Percentiles rank a stretch among this genome's conserved stretches.
phyloP scores from a whole-genome alignment of 2,329 filamentous ascomycete genomes.

The Epichloe sylvatica region DNA sequence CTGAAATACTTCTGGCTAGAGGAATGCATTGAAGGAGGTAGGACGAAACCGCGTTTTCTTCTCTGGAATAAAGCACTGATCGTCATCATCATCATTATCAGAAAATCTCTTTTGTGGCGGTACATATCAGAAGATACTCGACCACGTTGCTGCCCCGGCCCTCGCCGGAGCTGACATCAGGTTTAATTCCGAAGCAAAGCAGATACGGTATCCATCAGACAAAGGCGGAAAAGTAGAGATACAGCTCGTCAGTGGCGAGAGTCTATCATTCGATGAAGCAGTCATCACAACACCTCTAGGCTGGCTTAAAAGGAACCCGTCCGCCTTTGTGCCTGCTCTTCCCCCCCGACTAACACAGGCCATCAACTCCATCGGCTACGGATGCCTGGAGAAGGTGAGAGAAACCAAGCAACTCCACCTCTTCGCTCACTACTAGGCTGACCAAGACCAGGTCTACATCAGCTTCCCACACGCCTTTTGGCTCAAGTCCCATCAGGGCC shows the following conservation, averaged over 20 bases:
- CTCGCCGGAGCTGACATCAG: conserved; percentile 40
- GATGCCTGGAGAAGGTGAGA: conserved; percentile 53
- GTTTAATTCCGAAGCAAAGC: conserved; percentile 32
- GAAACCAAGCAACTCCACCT: neutral
- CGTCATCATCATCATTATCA: conserved; percentile 11
- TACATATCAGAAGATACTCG: conserved; percentile 45
- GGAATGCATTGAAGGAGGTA: conserved; percentile 60
- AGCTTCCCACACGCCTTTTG: conserved; percentile 68
- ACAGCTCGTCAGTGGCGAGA: conserved; percentile 29
- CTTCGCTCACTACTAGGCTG: neutral
- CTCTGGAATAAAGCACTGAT: no score
- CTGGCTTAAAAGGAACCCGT: conserved; percentile 47
- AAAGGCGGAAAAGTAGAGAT: conserved; percentile 24
- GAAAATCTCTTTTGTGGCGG: conserved; percentile 47
- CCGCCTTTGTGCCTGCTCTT: conserved; percentile 47
- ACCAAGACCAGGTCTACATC: conserved; percentile 35
- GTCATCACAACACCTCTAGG: conserved; percentile 56
- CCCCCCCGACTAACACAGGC: conserved; percentile 45
- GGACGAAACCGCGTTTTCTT: conserved; percentile 7
- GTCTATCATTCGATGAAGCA: conserved; percentile 48
- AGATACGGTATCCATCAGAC: conserved; percentile 22
- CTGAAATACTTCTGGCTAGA: conserved; percentile 68
- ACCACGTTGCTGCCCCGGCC: conserved; percentile 43
- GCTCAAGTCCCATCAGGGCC: conserved; percentile 24
- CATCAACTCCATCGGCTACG: conserved; percentile 53